Base-by-base conservation (phyloP, 2,329 filamentous ascomycete genomes). In the Emericellopsis cladophorae region DNA sequence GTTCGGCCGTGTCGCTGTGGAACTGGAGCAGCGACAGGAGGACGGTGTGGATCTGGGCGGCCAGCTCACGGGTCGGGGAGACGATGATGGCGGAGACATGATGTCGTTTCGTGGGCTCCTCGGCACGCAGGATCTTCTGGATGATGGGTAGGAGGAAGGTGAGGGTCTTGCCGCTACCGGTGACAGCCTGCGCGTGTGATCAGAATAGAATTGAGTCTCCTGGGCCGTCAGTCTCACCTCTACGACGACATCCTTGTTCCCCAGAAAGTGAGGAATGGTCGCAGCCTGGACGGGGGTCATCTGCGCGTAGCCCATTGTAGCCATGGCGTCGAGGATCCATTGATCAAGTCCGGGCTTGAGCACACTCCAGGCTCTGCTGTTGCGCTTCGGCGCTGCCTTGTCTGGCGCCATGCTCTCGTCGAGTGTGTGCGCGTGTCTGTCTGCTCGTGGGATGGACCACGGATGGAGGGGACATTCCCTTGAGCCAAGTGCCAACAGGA, bases 201-300 rank as follows among this genome's bases (percentile, higher is more conserved):
- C 5, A 4, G 42, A 3, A 11, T 35, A 14, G 18, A 2, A 9
- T 4, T 5, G n/a, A 8, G 16, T 10, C 4, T 10, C 32, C 9
- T 5, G 12, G 7, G 26, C 3, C 3, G 7, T 9, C 3, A 29
- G 26, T 41, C 56, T 37, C 56, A 77, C 78, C 66, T 94, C 87
- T 6, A 95, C 88, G 1, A 95, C 88, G 5, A 94, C 85, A 60
- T 95, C 88, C 54, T 93, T 94, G 58, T 94, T 84, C 40, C 79
- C 81, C 63, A 89, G 80, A 56, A 95, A 92, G 40, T 95, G 74
- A 11, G 88, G 87, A 49, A 95, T 83, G 5, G 86, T 83, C 44
- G 87, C 90, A 36, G 89, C 86, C 64, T 96, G 90, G n/a, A 95
- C 89, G 1, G 90, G 90, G 4, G 89, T 95, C 72, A 92, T 89